These are phyloP conservation scores for Sphagnurus paluster DNA, from an alignment of 1,284 basidiomycete species.

Conservation along the genomic window DNA sequence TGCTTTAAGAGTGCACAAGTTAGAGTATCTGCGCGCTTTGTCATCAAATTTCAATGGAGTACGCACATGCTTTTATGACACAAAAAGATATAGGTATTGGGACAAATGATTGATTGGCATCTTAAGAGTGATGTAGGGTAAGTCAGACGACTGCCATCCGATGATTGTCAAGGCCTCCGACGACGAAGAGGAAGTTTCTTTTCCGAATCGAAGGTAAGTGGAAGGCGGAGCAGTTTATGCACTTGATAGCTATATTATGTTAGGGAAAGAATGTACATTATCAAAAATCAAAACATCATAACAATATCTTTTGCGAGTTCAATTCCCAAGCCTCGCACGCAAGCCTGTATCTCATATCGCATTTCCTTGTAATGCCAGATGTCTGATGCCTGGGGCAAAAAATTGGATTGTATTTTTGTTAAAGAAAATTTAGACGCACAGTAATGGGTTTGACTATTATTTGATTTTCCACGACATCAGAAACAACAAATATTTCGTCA, in stretches of 20 bases:
- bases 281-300: constrained; percentile 12
- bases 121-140: too few relatives aligned
- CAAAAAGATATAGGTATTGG: too few relatives aligned
- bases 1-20: too few relatives aligned
- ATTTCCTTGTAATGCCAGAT: constrained; percentile 23
- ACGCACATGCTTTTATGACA: too few relatives aligned
- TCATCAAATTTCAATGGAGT: too few relatives aligned
- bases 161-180: too few relatives aligned
- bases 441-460: constrained; percentile 12
- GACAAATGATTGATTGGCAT: too few relatives aligned
- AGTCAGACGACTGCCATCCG: too few relatives aligned
- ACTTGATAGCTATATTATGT: not conserved
- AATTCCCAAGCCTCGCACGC: constrained; percentile 28
- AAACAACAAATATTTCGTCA: constrained; percentile 19
- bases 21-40: too few relatives aligned
- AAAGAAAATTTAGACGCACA: constrained; percentile 10
- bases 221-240: too few relatives aligned
- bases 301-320: constrained; percentile 27
- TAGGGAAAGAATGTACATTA: not conserved
- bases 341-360: constrained; percentile 24
- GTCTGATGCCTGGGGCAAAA: constrained; percentile 18
- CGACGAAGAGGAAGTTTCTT: too few relatives aligned
- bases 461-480: constrained; percentile 11
- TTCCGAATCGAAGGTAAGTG: too few relatives aligned
- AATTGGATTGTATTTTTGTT: not conserved